Base-by-base conservation (phyloP, 2,329 filamentous ascomycete genomes). In the Fusarium ramigenum region DNA sequence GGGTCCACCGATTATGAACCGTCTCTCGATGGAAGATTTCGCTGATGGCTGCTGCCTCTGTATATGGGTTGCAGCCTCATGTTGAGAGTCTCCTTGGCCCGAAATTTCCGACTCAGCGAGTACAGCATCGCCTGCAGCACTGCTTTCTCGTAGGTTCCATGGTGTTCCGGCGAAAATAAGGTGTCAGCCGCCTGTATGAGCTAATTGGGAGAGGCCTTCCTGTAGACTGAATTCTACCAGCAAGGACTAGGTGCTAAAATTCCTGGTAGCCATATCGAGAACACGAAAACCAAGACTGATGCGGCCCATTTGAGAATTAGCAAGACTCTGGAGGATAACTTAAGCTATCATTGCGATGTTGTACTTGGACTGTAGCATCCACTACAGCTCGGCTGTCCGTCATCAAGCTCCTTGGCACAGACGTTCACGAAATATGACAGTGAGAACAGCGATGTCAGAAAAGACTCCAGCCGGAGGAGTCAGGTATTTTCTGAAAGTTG, bases 301-400 rank as follows among this genome's bases (percentile, higher is more conserved):
- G 30, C 16, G 4, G 4, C 9, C 3, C 8, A 5, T 2, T 18
- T 8, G 6, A 5, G n/a, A 10, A 19, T 2, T 7, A 23, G 7
- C 16, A 52, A 2, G 9, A 15, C n/a, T 19, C 16, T 11, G 16
- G 30, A 36, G 19, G 28, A 12, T 21, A 7, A 30, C 7, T 4
- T 30, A 4, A 32, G 16, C 30, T 19, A 15, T 23, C 8, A 2
- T 8, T 15, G 16, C 9, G 30, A 34, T 4, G 47, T 15, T 4
- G 47, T 15, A 15, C 8, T 23, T 15, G 30, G 11, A 15, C 9
- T 15, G n/a, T 19, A 36, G 12, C n/a, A 19, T 34, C 16, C 2
- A 8, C 8, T 7, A 9, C 8, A 23, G 23, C 30, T 15, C 12
- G 30, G 30, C 16, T 52, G 16, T 4, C n/a, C 3, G 11, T 7